phyloP scores from a whole-genome alignment of 768 basidiomycete genomes.

The Cantharellus anzutake region DNA sequence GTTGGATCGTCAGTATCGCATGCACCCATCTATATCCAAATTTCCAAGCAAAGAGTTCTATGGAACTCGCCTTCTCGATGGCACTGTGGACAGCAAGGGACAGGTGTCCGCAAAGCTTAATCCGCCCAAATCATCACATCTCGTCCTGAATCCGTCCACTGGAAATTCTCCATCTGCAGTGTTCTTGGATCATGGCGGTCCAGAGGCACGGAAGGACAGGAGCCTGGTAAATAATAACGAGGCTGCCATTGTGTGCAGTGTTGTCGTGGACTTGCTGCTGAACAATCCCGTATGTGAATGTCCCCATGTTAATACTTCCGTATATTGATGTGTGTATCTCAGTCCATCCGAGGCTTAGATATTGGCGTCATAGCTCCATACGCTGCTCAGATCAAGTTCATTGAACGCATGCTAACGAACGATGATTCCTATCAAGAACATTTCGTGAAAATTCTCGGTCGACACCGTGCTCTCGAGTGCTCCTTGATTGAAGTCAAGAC shows the following conservation, averaged over 20 bases:
- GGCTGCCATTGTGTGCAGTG: slow-evolving; percentile 52
- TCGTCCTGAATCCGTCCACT: slow-evolving; percentile 19
- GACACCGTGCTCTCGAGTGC: slow-evolving; percentile 44
- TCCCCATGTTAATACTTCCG: background rate
- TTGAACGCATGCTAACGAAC: slow-evolving; percentile 44
- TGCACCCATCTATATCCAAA: slow-evolving; percentile 78
- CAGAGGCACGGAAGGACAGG: slow-evolving; percentile 45
- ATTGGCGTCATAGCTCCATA: slow-evolving; percentile 93
- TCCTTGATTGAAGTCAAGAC: slow-evolving; percentile 68
- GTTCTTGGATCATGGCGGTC: slow-evolving; percentile 63
- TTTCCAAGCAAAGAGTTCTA: slow-evolving; percentile 84
- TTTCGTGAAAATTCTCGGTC: slow-evolving; percentile 42
- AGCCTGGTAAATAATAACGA: slow-evolving; percentile 67
- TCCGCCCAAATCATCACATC: slow-evolving; percentile 33
- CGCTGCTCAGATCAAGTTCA: slow-evolving; percentile 60
- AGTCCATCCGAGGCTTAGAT: slow-evolving; percentile 47
- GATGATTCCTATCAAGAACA: slow-evolving; percentile 33
- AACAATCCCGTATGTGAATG: slow-evolving; percentile 41
- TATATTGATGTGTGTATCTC: background rate
- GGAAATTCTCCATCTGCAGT: slow-evolving; percentile 42
- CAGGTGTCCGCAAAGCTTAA: slow-evolving; percentile 28
- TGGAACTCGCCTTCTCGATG: slow-evolving; percentile 44
- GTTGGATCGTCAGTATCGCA: slow-evolving; percentile 89
- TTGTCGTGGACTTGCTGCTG: slow-evolving; percentile 66
- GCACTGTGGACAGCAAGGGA: slow-evolving; percentile 35